Evolutionary conservation across 2,329 filamentous ascomycete genomes (phyloP).

Genomic region (Ascomycota sp.): DNA sequence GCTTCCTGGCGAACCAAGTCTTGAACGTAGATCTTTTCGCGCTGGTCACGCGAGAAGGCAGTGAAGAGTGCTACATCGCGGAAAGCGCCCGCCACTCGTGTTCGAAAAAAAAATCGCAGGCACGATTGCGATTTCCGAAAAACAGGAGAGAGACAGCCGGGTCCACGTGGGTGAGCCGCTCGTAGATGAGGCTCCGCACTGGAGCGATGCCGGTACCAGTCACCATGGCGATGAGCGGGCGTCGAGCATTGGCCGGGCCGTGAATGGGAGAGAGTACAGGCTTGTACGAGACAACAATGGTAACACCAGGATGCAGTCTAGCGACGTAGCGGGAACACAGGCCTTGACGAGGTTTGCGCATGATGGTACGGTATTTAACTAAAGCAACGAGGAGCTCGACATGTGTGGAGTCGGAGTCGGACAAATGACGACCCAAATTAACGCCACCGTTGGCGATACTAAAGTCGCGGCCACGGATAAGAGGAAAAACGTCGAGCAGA

Average conservation of each 20-base stretch:
- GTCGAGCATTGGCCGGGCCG: constrained; percentile 13
- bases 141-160: constrained; percentile 39
- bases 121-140: constrained; percentile 61
- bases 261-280: constrained; percentile 22
- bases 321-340: constrained; percentile 79
- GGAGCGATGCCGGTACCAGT: constrained; percentile 80
- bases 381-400: constrained; percentile 68
- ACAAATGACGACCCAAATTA: constrained; percentile 12
- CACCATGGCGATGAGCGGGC: constrained; percentile 56
- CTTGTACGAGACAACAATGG: constrained; percentile 38
- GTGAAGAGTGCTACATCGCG: constrained; percentile 14
- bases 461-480: constrained; percentile 77
- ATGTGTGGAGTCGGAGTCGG: constrained; percentile 14
- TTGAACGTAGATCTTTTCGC: constrained; percentile 34
- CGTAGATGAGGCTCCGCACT: constrained; percentile 59
- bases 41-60: constrained; percentile 27
- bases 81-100: constrained; percentile 42
- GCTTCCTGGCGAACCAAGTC: constrained; percentile 27
- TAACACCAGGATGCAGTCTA: constrained; percentile 34
- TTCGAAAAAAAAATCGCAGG: constrained; percentile 63
- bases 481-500: constrained; percentile 53
- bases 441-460: constrained; percentile 64
- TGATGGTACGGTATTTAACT: constrained; percentile 77
- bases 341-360: constrained; percentile 65
- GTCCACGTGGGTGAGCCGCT: constrained; percentile 27